Percentiles rank a stretch among this genome's conserved stretches.
Conservation (phyloP, 306 rosid genomes). For the Argentina anserina region DNA sequence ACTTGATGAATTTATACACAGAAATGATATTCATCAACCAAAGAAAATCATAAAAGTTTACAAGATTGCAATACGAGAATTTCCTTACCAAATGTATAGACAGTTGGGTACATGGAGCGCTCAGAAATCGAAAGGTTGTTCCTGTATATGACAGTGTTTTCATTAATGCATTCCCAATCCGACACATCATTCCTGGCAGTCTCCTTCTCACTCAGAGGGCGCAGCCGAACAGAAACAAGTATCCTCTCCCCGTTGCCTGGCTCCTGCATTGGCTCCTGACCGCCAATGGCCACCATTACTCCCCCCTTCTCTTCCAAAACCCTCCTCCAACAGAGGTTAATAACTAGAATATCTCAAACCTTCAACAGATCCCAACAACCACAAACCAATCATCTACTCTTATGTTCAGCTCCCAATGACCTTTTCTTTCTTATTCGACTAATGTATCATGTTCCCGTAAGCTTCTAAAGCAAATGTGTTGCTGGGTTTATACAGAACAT, state of each 20-base stretch:
- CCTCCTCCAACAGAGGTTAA: slow-evolving; percentile 33
- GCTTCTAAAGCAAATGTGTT: slow-evolving; percentile 27
- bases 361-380: slow-evolving; percentile 16
- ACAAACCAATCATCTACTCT: slow-evolving; percentile 24
- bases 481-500: slow-evolving; percentile 39
- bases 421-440: slow-evolving; percentile 21
- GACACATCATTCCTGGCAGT: slow-evolving; percentile 60
- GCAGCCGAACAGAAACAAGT: slow-evolving; percentile 79
- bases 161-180: slow-evolving; percentile 97
- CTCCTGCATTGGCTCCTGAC: slow-evolving; percentile 54
- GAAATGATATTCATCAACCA: neutral
- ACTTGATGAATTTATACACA: slow-evolving; percentile 7
- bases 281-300: slow-evolving; percentile 67
- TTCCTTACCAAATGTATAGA: slow-evolving; percentile 82
- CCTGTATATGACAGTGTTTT: slow-evolving; percentile 71
- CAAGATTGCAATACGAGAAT: slow-evolving; percentile 12
- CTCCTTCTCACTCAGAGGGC: slow-evolving; percentile 85
- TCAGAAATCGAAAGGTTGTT: slow-evolving; percentile 84
- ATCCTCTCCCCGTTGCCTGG: slow-evolving; percentile 55
- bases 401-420: slow-evolving; percentile 24
- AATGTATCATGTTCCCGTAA: slow-evolving; percentile 21
- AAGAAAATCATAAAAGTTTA: neutral
- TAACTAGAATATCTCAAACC: slow-evolving; percentile 31
- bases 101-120: slow-evolving; percentile 91
- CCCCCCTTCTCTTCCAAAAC: slow-evolving; percentile 20